These are phyloP conservation scores for Trifolium pratense DNA, from an alignment of 306 rosid genomes.

Conservation along the genomic window DNA sequence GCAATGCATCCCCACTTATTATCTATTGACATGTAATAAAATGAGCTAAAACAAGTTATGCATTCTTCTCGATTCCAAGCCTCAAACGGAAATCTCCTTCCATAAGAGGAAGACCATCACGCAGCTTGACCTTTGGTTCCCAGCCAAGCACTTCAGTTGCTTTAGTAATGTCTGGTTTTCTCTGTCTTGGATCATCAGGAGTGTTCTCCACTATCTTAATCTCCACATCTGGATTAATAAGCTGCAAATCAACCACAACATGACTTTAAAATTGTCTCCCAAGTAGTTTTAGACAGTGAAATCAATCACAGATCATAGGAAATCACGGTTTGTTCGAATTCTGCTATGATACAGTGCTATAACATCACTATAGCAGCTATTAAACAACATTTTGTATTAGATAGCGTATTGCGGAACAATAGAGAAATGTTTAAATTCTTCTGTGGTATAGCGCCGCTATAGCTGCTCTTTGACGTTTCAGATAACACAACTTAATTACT, in stretches of 20 bases:
- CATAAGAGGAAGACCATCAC: constrained; percentile 84
- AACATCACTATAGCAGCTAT: too few relatives aligned
- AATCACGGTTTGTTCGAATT: background rate
- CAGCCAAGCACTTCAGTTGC: constrained; percentile 74
- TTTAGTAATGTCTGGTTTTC: constrained; percentile 81
- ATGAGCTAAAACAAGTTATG: constrained; percentile 28
- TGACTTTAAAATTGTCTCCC: background rate
- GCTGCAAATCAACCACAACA: constrained; percentile 51
- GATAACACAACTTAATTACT: too few relatives aligned
- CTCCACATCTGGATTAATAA: constrained; percentile 70
- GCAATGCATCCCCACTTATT: constrained; percentile 37
- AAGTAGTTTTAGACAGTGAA: background rate
- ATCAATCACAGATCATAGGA: background rate
- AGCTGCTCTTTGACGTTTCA: too few relatives aligned
- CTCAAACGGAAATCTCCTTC: constrained; percentile 82
- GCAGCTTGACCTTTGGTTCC: constrained; percentile 70
- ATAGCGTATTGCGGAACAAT: too few relatives aligned
- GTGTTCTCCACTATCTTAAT: constrained; percentile 80
- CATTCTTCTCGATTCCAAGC: constrained; percentile 58
- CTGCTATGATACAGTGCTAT: background rate
- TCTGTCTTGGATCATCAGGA: constrained; percentile 85
- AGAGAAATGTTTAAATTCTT: too few relatives aligned
- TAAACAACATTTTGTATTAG: too few relatives aligned
- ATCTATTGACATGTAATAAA: constrained; percentile 21
- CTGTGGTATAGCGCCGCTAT: background rate